Percentiles rank a stretch among this genome's conserved stretches.
These are phyloP conservation scores for Heteromeles arbutifolia DNA, from an alignment of 306 rosid genomes.

Conservation along the genomic window DNA sequence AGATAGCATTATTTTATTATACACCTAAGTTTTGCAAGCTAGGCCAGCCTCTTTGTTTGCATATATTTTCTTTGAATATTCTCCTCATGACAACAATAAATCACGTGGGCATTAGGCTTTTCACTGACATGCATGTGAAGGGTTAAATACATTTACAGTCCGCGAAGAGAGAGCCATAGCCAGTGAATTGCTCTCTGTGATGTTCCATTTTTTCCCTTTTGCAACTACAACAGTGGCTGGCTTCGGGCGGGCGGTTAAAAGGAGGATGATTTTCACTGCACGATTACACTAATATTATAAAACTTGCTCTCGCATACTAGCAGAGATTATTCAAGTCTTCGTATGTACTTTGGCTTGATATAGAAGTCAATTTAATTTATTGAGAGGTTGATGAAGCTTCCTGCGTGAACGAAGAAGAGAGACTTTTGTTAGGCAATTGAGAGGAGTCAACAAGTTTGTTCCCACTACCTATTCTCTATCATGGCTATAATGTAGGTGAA, in stretches of 20 bases:
- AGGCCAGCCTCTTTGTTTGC: neutral
- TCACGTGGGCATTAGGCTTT: conserved; percentile 5
- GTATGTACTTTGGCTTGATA: neutral
- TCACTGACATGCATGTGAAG: conserved; percentile 14
- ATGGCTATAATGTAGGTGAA: neutral
- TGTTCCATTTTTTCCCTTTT: neutral
- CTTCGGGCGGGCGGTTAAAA: too few species aligned
- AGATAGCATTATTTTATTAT: neutral
- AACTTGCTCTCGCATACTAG: too few species aligned
- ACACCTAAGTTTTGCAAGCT: neutral
- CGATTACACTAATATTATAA: too few species aligned
- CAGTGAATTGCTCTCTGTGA: neutral
- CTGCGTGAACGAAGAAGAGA: neutral
- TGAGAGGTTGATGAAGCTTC: neutral
- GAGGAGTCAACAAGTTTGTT: neutral
- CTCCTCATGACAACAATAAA: neutral
- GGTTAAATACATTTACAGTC: neutral
- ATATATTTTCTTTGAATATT: neutral
- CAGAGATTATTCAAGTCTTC: neutral
- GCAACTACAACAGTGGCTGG: neutral
- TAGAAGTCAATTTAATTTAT: neutral
- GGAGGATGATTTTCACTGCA: neutral
- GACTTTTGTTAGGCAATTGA: neutral
- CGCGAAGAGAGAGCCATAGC: neutral
- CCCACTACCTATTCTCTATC: neutral